A percentile compares a stretch with the other conserved stretches of the same genome.
Evolutionary conservation across 768 basidiomycete genomes (phyloP).

Genomic region (Boletus rex-veris): DNA sequence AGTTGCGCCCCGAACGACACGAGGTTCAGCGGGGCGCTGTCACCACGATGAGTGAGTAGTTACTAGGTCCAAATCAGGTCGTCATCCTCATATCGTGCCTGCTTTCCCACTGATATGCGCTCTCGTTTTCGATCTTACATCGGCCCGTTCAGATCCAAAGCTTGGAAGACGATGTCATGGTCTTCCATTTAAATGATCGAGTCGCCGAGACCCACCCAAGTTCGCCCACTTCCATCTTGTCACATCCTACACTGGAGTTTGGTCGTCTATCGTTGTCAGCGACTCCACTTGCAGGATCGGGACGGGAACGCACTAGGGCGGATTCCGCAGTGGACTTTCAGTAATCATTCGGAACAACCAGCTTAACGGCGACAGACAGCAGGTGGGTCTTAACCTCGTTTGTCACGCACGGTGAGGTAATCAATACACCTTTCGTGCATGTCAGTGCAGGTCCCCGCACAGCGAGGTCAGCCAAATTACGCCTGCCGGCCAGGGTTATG

Average conservation of each 20-base stretch:
- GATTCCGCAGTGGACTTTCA: neutral
- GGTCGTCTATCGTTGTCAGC: neutral
- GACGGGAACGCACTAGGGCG: neutral
- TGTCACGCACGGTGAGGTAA: neutral
- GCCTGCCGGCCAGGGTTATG: conserved; percentile 13
- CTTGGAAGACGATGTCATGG: neutral
- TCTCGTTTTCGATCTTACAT: neutral
- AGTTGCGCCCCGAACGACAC: neutral
- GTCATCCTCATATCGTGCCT: conserved; percentile 1
- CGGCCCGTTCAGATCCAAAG: neutral
- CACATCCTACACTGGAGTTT: neutral
- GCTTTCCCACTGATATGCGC: neutral
- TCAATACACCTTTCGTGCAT: neutral
- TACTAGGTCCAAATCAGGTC: neutral
- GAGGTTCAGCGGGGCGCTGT: neutral
- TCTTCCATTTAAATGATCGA: neutral
- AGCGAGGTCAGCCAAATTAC: neutral
- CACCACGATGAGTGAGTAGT: neutral
- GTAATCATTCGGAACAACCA: neutral
- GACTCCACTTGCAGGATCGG: neutral
- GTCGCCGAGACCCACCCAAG: neutral
- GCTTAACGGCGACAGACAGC: neutral
- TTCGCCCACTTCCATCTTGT: neutral
- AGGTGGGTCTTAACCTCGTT: neutral
- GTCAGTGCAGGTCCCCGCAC: neutral